Conservation (phyloP, 345 rosid genomes). For the Brassica cretica region DNA sequence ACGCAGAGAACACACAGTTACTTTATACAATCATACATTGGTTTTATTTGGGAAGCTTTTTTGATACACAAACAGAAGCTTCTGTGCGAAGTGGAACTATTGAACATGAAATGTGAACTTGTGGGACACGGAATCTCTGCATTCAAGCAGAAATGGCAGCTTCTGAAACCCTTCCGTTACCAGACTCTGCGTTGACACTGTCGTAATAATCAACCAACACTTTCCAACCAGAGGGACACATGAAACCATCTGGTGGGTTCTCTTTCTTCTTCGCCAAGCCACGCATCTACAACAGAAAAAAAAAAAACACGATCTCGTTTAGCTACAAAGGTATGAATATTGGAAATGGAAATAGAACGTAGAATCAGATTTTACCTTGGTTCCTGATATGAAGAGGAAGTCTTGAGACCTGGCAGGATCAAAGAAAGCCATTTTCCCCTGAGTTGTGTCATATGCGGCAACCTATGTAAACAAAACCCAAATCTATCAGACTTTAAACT, state of each 20-base stretch:
- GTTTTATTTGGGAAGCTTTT: conserved; percentile 22
- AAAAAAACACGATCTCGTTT: not conserved
- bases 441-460: conserved; percentile 85
- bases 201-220: conserved; percentile 89
- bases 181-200: conserved; percentile 48
- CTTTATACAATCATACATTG: conserved; percentile 20
- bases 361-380: conserved; percentile 58
- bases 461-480: conserved; percentile 47
- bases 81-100: not conserved
- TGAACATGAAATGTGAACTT: not conserved
- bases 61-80: not conserved
- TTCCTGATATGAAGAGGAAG: conserved; percentile 89
- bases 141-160: conserved; percentile 57
- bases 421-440: conserved; percentile 93
- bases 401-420: conserved; percentile 85
- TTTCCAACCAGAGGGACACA: conserved; percentile 97
- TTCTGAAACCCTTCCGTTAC: conserved; percentile 55
- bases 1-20: conserved; percentile 15
- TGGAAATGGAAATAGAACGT: not conserved
- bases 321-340: not conserved
- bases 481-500: not conserved
- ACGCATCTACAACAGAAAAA: conserved; percentile 79
- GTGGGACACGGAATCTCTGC: not conserved
- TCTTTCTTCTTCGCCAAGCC: conserved; percentile 88
- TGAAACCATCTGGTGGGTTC: conserved; percentile 91